Percentiles rank a stretch among this genome's conserved stretches.
Evolutionary conservation across 2,329 filamentous ascomycete species (phyloP).

Genomic region (Epichloe uncinata): DNA sequence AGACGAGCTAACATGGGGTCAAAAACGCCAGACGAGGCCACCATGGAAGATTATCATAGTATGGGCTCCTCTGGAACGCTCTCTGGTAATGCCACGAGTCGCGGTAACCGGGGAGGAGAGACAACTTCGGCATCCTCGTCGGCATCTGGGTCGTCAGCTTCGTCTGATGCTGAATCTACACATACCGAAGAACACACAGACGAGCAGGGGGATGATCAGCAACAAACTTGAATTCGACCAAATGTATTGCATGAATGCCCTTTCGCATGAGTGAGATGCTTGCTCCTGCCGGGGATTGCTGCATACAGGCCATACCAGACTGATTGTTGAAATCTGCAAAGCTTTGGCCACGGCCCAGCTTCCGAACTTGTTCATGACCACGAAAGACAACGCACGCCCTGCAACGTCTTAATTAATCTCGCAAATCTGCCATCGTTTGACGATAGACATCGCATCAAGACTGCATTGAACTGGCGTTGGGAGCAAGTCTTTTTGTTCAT

Average conservation of each 20-base stretch:
- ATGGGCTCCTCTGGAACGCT: slow-evolving; percentile 32
- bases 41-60: slow-evolving; percentile 32
- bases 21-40: slow-evolving; percentile 23
- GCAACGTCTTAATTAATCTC: not conserved
- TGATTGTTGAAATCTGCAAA: not conserved
- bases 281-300: not conserved
- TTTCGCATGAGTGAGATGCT: not conserved
- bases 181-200: slow-evolving; percentile 12
- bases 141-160: slow-evolving; percentile 13
- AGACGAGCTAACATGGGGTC: slow-evolving; percentile 36
- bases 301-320: not conserved
- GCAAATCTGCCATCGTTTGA: not conserved
- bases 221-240: not conserved
- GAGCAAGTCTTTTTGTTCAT: not conserved
- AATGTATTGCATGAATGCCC: not conserved
- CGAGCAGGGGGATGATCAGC: not conserved
- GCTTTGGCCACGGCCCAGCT: slow-evolving; percentile 2
- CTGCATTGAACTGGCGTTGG: slow-evolving; percentile 6
- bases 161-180: slow-evolving; percentile 26
- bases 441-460: slow-evolving; percentile 3
- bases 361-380: not conserved
- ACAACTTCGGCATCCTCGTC: slow-evolving; percentile 14
- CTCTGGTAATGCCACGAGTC: slow-evolving; percentile 20
- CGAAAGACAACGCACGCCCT: not conserved
- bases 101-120: slow-evolving; percentile 19